A percentile compares a stretch with the other conserved stretches of the same genome.
Conservation (phyloP, 2,329 filamentous ascomycete species). For the Alternaria sp. region DNA sequence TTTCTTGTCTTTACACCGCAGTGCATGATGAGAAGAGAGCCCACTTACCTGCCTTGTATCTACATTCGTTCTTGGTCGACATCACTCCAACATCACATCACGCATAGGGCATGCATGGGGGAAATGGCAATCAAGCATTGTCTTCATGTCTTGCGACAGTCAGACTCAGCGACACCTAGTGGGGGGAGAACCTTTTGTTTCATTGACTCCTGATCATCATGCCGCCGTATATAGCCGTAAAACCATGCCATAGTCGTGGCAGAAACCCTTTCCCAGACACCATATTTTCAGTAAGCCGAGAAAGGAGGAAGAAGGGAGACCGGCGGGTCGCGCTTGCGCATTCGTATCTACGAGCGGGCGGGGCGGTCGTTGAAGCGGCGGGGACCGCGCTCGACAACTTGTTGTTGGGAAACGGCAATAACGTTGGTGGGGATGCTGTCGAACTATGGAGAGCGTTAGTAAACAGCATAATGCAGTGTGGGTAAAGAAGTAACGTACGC, state of each 20-base stretch:
- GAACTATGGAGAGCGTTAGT: slow-evolving; percentile 69
- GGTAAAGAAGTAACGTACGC: slow-evolving; percentile 72
- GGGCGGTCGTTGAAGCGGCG: slow-evolving; percentile 77
- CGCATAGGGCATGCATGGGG: slow-evolving; percentile 22
- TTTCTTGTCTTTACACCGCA: background rate
- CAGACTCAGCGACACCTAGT: slow-evolving; percentile 90
- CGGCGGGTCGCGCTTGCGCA: slow-evolving; percentile 59
- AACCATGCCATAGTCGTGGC: slow-evolving; percentile 92
- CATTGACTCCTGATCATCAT: slow-evolving; percentile 77
- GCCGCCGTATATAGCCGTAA: slow-evolving; percentile 68
- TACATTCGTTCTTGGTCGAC: background rate
- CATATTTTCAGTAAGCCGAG: slow-evolving; percentile 48
- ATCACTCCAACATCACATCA: slow-evolving; percentile 23
- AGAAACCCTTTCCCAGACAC: slow-evolving; percentile 93
- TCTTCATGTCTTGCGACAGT: slow-evolving; percentile 59
- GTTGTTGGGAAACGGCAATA: slow-evolving; percentile 86
- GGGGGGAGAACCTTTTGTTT: slow-evolving; percentile 54
- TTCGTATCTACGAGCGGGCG: slow-evolving; percentile 42
- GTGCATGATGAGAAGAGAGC: background rate
- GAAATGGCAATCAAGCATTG: slow-evolving; percentile 91
- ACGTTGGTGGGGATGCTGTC: slow-evolving; percentile 98
- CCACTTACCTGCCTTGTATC: background rate
- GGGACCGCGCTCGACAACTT: slow-evolving; percentile 81
- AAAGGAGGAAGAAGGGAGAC: slow-evolving; percentile 34
- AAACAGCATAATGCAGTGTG: background rate